phyloP scores from a whole-genome alignment of 2,329 filamentous ascomycete species.

The Neoascochyta sp. region DNA sequence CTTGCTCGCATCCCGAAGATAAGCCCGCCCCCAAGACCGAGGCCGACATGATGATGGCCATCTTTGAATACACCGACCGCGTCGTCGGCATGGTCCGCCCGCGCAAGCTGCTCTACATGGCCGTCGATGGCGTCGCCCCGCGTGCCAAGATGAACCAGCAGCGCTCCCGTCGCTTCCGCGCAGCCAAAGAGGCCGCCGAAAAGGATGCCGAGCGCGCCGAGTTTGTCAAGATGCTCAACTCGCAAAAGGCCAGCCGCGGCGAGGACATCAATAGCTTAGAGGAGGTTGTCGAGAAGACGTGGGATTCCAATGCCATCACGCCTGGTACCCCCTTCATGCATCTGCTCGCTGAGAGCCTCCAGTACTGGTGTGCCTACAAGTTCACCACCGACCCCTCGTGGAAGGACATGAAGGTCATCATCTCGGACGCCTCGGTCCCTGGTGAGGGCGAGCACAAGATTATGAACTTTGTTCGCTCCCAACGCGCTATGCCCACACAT shows the following conservation, averaged over 20 bases:
- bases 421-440: conserved; percentile 95
- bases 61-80: conserved; percentile 98
- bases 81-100: conserved; percentile 98
- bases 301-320: conserved; percentile 85
- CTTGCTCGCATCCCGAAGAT: conserved; percentile 96
- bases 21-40: conserved; percentile 86
- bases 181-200: conserved; percentile 89
- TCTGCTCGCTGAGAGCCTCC: conserved; percentile 80
- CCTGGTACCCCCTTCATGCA: conserved; percentile 99
- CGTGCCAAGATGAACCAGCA: conserved; percentile 99
- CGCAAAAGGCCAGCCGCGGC: conserved; percentile 57
- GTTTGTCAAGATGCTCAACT: conserved; percentile 76
- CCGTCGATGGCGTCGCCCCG: conserved; percentile 94
- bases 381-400: conserved; percentile 94
- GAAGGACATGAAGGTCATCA: conserved; percentile 90
- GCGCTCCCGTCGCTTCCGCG: conserved; percentile 89
- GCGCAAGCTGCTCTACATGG: conserved; percentile 93
- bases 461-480: conserved; percentile 95
- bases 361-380: conserved; percentile 98
- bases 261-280: conserved; percentile 58
- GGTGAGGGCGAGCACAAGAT: conserved; percentile 99
- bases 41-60: conserved; percentile 98
- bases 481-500: conserved; percentile 83
- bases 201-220: conserved; percentile 90
- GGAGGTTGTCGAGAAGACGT: conserved; percentile 77